These are phyloP conservation scores for Leishmania tropica DNA, from an alignment of 208 protist genomes.

Conservation along the genomic window DNA sequence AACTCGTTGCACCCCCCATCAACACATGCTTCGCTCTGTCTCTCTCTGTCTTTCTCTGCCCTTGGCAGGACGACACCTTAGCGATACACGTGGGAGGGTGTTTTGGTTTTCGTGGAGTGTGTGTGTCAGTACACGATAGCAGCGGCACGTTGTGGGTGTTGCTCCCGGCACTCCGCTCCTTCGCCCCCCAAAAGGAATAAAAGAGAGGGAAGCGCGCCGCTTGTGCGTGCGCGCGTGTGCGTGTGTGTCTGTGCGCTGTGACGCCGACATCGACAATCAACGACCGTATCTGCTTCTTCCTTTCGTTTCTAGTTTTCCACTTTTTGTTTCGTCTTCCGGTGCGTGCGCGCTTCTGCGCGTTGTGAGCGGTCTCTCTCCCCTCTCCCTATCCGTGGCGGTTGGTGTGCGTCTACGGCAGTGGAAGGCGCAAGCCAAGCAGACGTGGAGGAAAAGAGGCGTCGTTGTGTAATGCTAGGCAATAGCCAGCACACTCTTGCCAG, in stretches of 20 bases:
- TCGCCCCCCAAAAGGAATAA: background rate
- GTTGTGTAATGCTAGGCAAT: slow-evolving; percentile 6
- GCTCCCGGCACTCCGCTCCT: background rate
- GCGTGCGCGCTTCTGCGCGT: background rate
- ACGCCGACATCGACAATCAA: background rate
- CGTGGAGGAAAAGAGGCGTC: background rate
- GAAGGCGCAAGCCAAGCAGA: background rate
- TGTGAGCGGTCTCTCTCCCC: background rate
- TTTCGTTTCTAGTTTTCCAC: background rate
- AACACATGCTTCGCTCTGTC: background rate
- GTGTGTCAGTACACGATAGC: background rate
- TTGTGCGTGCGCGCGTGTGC: background rate
- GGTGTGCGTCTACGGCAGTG: background rate
- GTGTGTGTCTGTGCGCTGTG: background rate
- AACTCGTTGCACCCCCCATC: too few relatives aligned
- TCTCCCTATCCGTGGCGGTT: background rate
- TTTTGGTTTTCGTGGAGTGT: slow-evolving; percentile 11
- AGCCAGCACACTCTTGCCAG: background rate
- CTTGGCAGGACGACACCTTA: background rate
- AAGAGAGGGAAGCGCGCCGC: background rate
- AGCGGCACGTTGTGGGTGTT: background rate
- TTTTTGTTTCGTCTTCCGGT: background rate
- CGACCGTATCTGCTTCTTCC: background rate
- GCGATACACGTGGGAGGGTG: slow-evolving; percentile 1
- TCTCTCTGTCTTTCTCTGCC: background rate